phyloP scores from a whole-genome alignment of 202 grass and related monocot species.

The Panicum hallii region DNA sequence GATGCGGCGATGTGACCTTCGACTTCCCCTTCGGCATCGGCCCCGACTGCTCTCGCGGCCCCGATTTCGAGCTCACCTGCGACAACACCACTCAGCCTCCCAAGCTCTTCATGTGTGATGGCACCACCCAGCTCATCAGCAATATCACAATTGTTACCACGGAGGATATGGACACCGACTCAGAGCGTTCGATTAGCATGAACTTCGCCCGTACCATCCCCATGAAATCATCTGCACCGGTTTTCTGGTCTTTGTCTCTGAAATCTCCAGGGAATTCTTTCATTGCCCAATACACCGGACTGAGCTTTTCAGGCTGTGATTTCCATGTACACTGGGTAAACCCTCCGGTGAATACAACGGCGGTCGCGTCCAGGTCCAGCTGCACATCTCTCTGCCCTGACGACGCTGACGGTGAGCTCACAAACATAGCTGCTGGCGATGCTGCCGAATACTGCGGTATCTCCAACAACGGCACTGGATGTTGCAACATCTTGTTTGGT shows the following conservation, averaged over 20 bases:
- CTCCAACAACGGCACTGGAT: background rate
- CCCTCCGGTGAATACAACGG: background rate
- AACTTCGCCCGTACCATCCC: background rate
- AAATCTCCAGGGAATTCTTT: no score
- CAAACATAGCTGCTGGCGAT: background rate
- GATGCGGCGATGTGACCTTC: slow-evolving; percentile 2
- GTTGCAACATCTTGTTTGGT: background rate
- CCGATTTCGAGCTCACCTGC: slow-evolving; percentile 2
- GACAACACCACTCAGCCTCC: background rate
- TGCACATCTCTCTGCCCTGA: background rate
- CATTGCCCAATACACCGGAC: background rate
- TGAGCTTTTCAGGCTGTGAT: background rate
- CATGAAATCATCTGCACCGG: background rate
- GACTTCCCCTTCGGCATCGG: slow-evolving; percentile 30
- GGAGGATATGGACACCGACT: background rate
- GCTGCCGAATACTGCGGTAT: background rate
- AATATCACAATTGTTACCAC: background rate
- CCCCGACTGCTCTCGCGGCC: background rate
- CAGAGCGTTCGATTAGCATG: background rate
- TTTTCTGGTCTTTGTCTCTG: background rate
- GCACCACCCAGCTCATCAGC: background rate
- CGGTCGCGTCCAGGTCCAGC: background rate
- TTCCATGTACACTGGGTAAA: background rate
- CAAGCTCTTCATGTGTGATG: background rate
- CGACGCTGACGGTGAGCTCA: background rate